Percentiles rank a stretch among this genome's conserved stretches.
Conservation (phyloP, 1,284 basidiomycete species). For the Ustilago loliicola region DNA sequence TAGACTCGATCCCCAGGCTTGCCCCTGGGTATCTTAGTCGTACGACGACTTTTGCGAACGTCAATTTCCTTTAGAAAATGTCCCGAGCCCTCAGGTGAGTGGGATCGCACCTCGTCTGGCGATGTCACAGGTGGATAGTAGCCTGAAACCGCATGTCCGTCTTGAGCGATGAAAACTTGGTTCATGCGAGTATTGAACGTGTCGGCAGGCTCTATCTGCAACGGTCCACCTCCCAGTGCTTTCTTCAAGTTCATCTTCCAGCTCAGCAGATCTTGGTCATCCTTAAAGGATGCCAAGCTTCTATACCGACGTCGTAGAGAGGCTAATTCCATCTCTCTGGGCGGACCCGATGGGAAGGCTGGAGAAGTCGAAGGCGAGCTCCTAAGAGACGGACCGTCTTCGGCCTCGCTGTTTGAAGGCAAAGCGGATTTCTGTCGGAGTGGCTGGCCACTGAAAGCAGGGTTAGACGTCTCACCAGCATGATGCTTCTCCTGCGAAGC, state of each 20-base stretch:
- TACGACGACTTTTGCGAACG: background rate
- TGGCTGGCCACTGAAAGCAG: too few species aligned
- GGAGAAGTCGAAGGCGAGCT: too few species aligned
- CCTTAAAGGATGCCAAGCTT: background rate
- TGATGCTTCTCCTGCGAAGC: too few species aligned
- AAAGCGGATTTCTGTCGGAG: too few species aligned
- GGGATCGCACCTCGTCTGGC: background rate
- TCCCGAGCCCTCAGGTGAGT: background rate
- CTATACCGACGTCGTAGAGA: background rate
- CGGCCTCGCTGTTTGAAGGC: too few species aligned
- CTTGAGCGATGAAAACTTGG: conserved; percentile 13
- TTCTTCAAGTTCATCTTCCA: conserved; percentile 4
- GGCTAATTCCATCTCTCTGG: too few species aligned
- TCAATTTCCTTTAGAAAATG: background rate
- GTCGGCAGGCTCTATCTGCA: background rate
- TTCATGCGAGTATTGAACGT: background rate
- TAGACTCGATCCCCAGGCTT: background rate
- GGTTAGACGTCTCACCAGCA: too few species aligned
- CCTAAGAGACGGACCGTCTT: too few species aligned
- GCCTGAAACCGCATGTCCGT: background rate
- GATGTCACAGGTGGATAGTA: conserved; percentile 5
- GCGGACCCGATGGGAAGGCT: too few species aligned
- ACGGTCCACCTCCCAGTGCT: background rate
- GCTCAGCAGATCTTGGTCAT: background rate
- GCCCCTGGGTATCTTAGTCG: background rate